A percentile compares a stretch with the other conserved stretches of the same genome.
Evolutionary conservation across 345 rosid genomes (phyloP).

Genomic region (Hirschfeldia incana): DNA sequence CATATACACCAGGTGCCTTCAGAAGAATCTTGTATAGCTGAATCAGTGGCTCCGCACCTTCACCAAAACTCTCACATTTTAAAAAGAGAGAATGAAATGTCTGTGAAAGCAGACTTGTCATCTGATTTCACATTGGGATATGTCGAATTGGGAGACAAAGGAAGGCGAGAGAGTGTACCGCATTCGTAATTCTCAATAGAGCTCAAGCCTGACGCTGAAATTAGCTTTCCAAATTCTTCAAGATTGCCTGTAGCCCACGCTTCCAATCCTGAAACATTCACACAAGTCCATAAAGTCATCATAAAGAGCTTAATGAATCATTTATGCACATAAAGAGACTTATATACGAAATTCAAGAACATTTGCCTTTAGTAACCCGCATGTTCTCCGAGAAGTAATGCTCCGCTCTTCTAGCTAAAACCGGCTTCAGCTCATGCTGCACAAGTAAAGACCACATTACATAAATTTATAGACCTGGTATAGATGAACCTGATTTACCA

Average conservation of each 20-base stretch:
- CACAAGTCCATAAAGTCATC: not conserved
- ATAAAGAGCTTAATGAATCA: not conserved
- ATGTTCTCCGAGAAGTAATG: slow-evolving; percentile 87
- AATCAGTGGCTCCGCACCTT: slow-evolving; percentile 82
- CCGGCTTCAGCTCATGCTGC: slow-evolving; percentile 59
- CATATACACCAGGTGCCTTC: slow-evolving; percentile 76
- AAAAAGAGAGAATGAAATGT: not conserved
- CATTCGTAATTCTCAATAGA: slow-evolving; percentile 92
- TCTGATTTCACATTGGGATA: not conserved
- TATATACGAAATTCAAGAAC: slow-evolving; percentile 3
- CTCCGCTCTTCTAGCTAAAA: slow-evolving; percentile 84
- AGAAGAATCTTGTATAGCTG: slow-evolving; percentile 70
- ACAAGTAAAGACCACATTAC: slow-evolving; percentile 12
- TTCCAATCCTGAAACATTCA: slow-evolving; percentile 60
- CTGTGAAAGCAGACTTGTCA: slow-evolving; percentile 2
- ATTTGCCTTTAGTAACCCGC: slow-evolving; percentile 73
- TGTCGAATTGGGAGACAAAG: not conserved
- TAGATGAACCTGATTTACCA: slow-evolving; percentile 2
- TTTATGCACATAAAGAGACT: not conserved
- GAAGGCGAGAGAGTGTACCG: slow-evolving; percentile 45
- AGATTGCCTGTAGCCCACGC: slow-evolving; percentile 80
- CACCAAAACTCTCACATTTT: slow-evolving; percentile 23
- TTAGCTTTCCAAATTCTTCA: slow-evolving; percentile 71
- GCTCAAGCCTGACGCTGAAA: slow-evolving; percentile 90
- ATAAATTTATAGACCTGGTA: not conserved